phyloP scores from a whole-genome alignment of 2,329 filamentous ascomycete genomes.

The Ascochyta rabiei region DNA sequence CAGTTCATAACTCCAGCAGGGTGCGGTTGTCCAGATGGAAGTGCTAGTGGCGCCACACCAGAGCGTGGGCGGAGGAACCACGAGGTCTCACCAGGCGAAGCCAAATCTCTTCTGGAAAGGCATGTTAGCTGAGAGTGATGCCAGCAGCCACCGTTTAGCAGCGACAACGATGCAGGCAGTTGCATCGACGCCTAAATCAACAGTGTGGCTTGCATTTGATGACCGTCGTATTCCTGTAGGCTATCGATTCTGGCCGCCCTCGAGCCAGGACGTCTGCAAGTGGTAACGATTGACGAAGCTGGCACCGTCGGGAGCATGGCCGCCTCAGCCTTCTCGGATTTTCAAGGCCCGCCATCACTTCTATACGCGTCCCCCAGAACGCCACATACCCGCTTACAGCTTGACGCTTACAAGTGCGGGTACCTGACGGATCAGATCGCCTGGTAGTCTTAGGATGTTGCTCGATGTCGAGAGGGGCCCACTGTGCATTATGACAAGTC shows the following conservation, averaged over 20 bases:
- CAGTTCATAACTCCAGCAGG: background rate
- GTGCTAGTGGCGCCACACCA: background rate
- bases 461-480: background rate
- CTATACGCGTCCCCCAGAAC: constrained; percentile 12
- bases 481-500: background rate
- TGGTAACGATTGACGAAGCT: constrained; percentile 8
- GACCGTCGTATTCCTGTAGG: constrained; percentile 7
- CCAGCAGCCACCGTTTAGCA: background rate
- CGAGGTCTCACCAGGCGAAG: background rate
- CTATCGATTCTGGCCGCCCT: constrained; percentile 16
- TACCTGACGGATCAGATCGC: constrained; percentile 7
- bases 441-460: background rate
- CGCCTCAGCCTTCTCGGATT: constrained; percentile 3
- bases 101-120: background rate
- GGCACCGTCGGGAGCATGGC: constrained; percentile 2
- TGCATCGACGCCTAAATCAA: constrained; percentile 3
- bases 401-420: constrained; percentile 5
- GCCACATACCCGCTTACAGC: constrained; percentile 6
- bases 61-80: background rate
- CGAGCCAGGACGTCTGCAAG: constrained; percentile 4
- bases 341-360: constrained; percentile 3
- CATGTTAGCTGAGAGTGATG: background rate
- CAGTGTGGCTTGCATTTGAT: constrained; percentile 10
- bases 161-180: background rate
- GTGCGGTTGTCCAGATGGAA: background rate